Percentiles rank a stretch among this genome's conserved stretches.
Conservation (phyloP, 768 basidiomycete species). For the Boletus pseudo-olivaceus region DNA sequence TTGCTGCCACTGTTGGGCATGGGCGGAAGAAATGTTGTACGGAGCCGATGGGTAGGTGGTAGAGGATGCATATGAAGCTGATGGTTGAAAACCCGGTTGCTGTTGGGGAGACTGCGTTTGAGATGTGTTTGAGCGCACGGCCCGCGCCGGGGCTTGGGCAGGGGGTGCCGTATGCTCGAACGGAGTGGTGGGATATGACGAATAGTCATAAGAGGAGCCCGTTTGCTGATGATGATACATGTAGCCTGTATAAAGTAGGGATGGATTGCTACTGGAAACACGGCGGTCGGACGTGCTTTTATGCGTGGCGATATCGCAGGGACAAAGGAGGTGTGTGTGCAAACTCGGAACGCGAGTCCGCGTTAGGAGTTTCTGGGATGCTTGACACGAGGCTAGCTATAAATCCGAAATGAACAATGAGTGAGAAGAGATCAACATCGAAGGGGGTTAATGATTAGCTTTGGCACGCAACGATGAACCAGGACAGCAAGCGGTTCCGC, state of each 20-base stretch:
- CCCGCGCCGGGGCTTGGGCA: slow-evolving; percentile 30
- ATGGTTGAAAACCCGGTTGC: slow-evolving; percentile 22
- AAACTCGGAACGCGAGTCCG: slow-evolving; percentile 29
- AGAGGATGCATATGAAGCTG: slow-evolving; percentile 29
- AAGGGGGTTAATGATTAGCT: slow-evolving; percentile 34
- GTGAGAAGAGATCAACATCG: slow-evolving; percentile 34
- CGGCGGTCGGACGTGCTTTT: slow-evolving; percentile 27
- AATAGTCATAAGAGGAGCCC: slow-evolving; percentile 49
- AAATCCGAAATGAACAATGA: slow-evolving; percentile 35
- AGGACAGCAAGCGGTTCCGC: slow-evolving; percentile 28
- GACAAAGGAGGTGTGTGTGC: slow-evolving; percentile 21
- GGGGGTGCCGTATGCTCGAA: slow-evolving; percentile 25
- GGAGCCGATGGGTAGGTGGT: slow-evolving; percentile 29
- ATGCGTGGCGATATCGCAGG: slow-evolving; percentile 29
- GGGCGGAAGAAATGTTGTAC: slow-evolving; percentile 28
- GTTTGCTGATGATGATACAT: slow-evolving; percentile 51
- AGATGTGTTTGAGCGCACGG: slow-evolving; percentile 29
- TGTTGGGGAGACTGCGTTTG: slow-evolving; percentile 33
- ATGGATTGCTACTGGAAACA: slow-evolving; percentile 27
- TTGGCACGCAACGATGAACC: slow-evolving; percentile 26
- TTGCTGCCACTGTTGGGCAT: slow-evolving; percentile 38
- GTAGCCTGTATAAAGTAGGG: slow-evolving; percentile 51
- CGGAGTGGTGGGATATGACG: slow-evolving; percentile 36
- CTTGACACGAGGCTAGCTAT: slow-evolving; percentile 34
- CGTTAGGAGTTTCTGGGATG: slow-evolving; percentile 28